phyloP scores from a whole-genome alignment of 495 filamentous ascomycete genomes.

The Hypoxylon lienhwacheense region DNA sequence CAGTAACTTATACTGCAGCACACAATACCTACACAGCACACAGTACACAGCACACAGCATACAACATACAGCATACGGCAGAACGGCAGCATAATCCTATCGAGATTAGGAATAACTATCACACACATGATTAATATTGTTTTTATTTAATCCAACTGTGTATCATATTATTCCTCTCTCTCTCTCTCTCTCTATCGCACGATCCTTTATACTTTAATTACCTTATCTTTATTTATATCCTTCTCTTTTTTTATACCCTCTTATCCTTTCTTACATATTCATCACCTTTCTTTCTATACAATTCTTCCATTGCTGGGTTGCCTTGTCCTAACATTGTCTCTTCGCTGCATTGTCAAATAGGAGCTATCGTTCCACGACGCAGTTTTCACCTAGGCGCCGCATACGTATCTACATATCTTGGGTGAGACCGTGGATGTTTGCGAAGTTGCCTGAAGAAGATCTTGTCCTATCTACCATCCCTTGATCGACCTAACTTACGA shows the following conservation, averaged over 20 bases:
- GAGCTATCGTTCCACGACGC: background rate
- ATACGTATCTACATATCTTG: too few relatives aligned
- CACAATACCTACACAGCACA: background rate
- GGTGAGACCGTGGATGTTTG: too few relatives aligned
- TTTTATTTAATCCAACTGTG: constrained; percentile 2
- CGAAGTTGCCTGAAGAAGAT: too few relatives aligned
- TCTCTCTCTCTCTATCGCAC: constrained; percentile 1
- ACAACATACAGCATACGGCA: too few relatives aligned
- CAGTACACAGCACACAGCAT: background rate
- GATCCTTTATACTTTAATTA: background rate
- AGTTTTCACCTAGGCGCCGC: constrained; percentile 1
- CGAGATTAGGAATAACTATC: constrained; percentile 6
- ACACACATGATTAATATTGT: background rate
- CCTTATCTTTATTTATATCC: background rate
- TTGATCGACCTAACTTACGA: too few relatives aligned
- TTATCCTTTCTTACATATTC: constrained; percentile 2
- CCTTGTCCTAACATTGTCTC: background rate
- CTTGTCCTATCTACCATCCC: too few relatives aligned
- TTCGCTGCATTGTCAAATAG: constrained; percentile 11
- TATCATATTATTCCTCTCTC: constrained; percentile 1
- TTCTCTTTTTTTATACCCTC: background rate
- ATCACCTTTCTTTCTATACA: too few relatives aligned
- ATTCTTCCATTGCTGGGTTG: background rate
- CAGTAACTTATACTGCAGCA: background rate
- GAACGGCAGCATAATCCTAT: background rate